Base-by-base conservation (phyloP, 768 basidiomycete genomes). In the Russula sp. region DNA sequence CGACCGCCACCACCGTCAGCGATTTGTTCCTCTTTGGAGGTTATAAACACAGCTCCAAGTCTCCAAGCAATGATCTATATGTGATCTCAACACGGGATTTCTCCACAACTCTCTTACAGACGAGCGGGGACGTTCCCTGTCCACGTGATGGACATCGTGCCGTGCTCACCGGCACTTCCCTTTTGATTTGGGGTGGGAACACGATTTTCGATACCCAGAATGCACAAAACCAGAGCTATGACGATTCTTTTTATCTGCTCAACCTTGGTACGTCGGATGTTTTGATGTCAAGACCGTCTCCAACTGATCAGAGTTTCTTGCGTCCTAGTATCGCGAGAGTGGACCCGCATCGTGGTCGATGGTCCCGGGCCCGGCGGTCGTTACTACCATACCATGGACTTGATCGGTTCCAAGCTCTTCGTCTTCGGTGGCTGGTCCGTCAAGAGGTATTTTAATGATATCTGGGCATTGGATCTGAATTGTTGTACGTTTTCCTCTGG, bases 351-450 rank as follows among this genome's bases (percentile, higher is more conserved):
- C 18, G 79, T 85, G 2, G 88, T 94, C 8, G 78, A 85, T 57
- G 90, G 92, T 0, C 79, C 87, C 2, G 80, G 86, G 0, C 97
- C 97, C 1, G 82, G 82, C 8, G 96, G 96, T 14, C 83, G 97
- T 58, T 98, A 98, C 72, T 96, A 96, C 0, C 97, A 98, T 75
- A 89, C 94, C 1, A 94, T 94, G 14, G 86, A 91, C 11, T 95
- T 99, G 90, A 81, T 84, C 51, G 92, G 89, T 48, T 90, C 90
- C 66, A 89, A 85, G 74, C 97, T 99, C 78, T 91, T 91, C 73
- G 83, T 98, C 32, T 98, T 97, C 71, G 97, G 96, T 63, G 97
- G 97, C n/a, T 95, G 98, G 75, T 91, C 92, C 11, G 92, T 95
- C 67, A 93, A 93, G 40, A 84, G 89, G 70, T 97, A 97, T 74